Evolutionary conservation across 148 eudicot species (phyloP), one percentile per base, ranked within the genome.

Genomic region (Nepenthes gracilis): DNA sequence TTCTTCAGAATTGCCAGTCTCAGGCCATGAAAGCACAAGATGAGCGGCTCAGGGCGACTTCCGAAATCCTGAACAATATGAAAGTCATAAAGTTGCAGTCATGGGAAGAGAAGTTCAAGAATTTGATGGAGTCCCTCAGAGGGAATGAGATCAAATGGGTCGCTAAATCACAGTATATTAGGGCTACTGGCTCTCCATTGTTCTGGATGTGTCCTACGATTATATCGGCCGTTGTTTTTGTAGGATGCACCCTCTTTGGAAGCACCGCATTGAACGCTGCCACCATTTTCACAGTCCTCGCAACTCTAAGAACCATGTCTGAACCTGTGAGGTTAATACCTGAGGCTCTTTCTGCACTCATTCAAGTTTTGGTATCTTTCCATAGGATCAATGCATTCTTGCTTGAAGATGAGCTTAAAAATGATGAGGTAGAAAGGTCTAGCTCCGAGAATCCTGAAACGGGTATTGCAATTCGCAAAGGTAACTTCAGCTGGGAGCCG

Each of bases 41-140:
- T 71, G 75, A 74, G 64, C 56, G 92, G 35, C 69, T 85, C 33
- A 76, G 83, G 58, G 67, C 80, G 36, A 76, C 67, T 50, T 82
- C 92, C 2, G 92, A 82, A 54, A 74, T 78, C 32, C 75, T 85
- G 8, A 82, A 78, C 62, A 82, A 65, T 57, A 85, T 85, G 85
- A 82, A 80, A 53, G 73, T 85, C 55, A 80, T 85, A 58, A 85
- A 85, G 79, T 63, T 85, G 64, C 85, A 82, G 54, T 77, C 87
- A 2, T 85, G 92, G 92, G 92, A 85, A 66, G 78, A 72, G 4
- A 73, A 82, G 13, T 85, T 85, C 74, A 77, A 72, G 67, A 61
- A 72, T 32, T n/a, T 78, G 67, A 55, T 77, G 2, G 78, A 77
- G 35, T 68, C 81, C 12, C 61, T 60, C 37, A 64, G 91, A 64